These are phyloP conservation scores for Vanrija pseudolonga DNA, from an alignment of 1,284 basidiomycete species.

Conservation along the genomic window DNA sequence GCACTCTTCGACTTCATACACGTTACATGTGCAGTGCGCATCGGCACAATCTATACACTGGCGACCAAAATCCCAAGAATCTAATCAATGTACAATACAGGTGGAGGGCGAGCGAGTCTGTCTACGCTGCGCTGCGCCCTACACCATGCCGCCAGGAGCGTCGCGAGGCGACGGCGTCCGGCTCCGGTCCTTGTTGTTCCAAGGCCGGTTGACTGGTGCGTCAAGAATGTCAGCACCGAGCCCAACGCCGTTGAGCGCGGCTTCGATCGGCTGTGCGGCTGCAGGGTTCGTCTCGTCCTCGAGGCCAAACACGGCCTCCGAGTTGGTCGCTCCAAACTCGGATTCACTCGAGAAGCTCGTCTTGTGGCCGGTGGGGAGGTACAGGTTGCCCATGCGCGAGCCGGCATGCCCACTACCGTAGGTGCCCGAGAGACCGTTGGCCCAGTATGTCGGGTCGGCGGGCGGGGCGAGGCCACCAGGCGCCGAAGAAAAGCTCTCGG, in stretches of 20 bases:
- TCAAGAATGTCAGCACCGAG: conserved; percentile 3
- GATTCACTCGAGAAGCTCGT: conserved; percentile 17
- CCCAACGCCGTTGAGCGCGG: background rate
- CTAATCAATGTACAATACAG: too few relatives aligned
- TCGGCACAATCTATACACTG: too few relatives aligned
- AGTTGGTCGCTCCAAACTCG: conserved; percentile 19
- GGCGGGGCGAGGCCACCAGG: background rate
- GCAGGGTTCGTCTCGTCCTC: conserved; percentile 13
- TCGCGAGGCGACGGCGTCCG: conserved; percentile 13
- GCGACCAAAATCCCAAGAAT: too few relatives aligned
- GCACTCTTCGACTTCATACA: too few relatives aligned
- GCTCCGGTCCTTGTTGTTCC: conserved; percentile 9
- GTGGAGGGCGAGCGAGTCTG: too few relatives aligned
- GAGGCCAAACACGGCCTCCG: conserved; percentile 23
- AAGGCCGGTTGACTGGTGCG: conserved; percentile 4
- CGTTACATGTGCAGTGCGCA: too few relatives aligned
- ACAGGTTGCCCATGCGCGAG: conserved; percentile 3
- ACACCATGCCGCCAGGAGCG: background rate
- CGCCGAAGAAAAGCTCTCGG: background rate
- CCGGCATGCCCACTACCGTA: background rate
- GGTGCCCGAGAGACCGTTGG: background rate
- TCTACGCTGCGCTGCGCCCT: too few relatives aligned
- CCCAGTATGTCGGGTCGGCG: background rate
- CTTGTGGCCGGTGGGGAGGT: conserved; percentile 8
- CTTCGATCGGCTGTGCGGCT: background rate